Percentiles rank a stretch among this genome's conserved stretches.
These are phyloP conservation scores for Raphanus raphanistrum DNA, from an alignment of 345 rosid species.

Conservation along the genomic window DNA sequence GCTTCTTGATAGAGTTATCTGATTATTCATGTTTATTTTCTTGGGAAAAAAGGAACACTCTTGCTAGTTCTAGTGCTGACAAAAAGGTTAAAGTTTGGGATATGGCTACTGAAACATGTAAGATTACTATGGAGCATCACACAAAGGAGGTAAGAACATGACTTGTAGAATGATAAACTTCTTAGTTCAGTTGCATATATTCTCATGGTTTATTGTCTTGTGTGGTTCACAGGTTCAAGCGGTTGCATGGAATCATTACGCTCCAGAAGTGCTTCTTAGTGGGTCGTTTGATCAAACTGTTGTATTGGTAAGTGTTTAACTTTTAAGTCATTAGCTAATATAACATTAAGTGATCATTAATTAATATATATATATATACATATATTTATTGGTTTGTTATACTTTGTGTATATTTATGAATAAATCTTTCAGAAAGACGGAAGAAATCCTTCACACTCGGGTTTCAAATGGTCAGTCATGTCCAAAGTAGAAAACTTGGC, in stretches of 20 bases:
- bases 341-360: background rate
- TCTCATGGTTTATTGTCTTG: conserved; percentile 7
- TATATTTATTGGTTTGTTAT: background rate
- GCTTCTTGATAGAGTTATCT: background rate
- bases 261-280: conserved; percentile 84
- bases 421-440: conserved; percentile 67
- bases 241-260: conserved; percentile 87
- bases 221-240: conserved; percentile 76
- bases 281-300: conserved; percentile 91
- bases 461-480: conserved; percentile 69
- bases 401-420: background rate
- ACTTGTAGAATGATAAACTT: background rate
- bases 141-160: conserved; percentile 61
- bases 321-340: background rate
- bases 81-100: conserved; percentile 88
- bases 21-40: background rate
- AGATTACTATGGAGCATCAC: conserved; percentile 80
- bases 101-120: conserved; percentile 70
- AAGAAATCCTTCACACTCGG: conserved; percentile 70
- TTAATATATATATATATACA: no score
- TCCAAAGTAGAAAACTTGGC: conserved; percentile 87
- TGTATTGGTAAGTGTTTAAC: conserved; percentile 61
- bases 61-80: conserved; percentile 92
- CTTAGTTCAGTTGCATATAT: background rate
- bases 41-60: conserved; percentile 61